These are phyloP conservation scores for Citrullus amarus DNA, from an alignment of 306 rosid genomes.

Conservation along the genomic window DNA sequence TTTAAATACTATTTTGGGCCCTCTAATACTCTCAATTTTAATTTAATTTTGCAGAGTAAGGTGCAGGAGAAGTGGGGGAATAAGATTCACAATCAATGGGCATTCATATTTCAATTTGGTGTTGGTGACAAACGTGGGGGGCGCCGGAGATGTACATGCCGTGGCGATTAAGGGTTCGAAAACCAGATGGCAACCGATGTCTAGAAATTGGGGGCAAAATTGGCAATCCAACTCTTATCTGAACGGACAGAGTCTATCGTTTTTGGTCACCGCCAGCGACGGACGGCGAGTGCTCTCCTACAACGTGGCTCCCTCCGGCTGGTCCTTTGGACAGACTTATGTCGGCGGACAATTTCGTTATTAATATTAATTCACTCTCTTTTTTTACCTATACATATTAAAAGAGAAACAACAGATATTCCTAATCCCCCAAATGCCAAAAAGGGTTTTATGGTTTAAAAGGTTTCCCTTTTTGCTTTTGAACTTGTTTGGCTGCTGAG, in stretches of 20 bases:
- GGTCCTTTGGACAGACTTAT: constrained; percentile 57
- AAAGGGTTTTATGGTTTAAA: not conserved
- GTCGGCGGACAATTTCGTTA: constrained; percentile 38
- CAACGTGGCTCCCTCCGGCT: constrained; percentile 39
- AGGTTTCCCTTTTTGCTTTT: not conserved
- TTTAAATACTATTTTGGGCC: too few relatives aligned
- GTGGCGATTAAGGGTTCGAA: constrained; percentile 49
- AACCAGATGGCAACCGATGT: constrained; percentile 45
- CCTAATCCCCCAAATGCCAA: not conserved
- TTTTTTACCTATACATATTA: not conserved
- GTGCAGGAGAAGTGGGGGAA: constrained; percentile 53
- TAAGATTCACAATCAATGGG: constrained; percentile 49
- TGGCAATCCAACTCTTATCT: constrained; percentile 51
- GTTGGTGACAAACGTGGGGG: constrained; percentile 49
- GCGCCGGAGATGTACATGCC: constrained; percentile 52
- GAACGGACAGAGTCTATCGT: constrained; percentile 46
- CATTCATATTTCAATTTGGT: constrained; percentile 58
- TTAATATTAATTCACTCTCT: not conserved
- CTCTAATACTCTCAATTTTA: too few relatives aligned
- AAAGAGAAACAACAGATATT: not conserved
- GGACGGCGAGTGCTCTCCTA: constrained; percentile 31
- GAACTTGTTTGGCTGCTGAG: not conserved
- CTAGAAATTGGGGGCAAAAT: constrained; percentile 63
- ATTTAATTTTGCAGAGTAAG: constrained; percentile 19
- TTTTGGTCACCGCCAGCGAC: constrained; percentile 37